Evolutionary conservation across 306 rosid genomes (phyloP), one percentile per base, ranked within the genome.

Genomic region (Sechiopsis laciniata): DNA sequence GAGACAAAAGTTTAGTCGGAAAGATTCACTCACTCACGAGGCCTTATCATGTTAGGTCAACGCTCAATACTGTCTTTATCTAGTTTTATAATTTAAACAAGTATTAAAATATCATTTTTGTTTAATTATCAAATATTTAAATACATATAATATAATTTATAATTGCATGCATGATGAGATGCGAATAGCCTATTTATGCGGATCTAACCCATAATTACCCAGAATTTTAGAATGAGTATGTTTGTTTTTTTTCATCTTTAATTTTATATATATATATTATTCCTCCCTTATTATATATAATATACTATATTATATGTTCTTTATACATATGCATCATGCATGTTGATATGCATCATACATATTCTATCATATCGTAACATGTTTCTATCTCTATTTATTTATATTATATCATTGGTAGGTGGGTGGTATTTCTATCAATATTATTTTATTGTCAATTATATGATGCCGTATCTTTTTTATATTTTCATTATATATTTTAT

Each of bases 151-250:
- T 50, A 56, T 80, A 60, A 69, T 80, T 32, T 40, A 40, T 40
- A 76, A 42, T 50, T 82, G 83, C 84, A 69, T 84, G 37, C 37
- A 32, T 32, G 82, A 32, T 32, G 82, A 78, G 82, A 81, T 82
- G 65, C 84, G 81, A 77, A 86, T 73, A n/a, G 75, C 92, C 94
- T 82, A 75, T 73, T 82, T 85, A 80, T 83, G 82, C 90, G 96
- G 91, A 87, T 87, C 91, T 74, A 54, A 68, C 87, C 79, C 81
- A 75, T 78, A 74, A 77, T 89, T 87, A 64, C 87, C 79, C 81
- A 75, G 77, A 76, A 77, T 89, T 87, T 81, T 40, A 85, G 83
- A 85, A 83, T 82, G 94, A 86, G 95, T 75, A 90, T 90, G 91
- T 90, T 83, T 90, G 96, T 90, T 86, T 55, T 78, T 83, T 74